Percentiles rank a stretch among this genome's conserved stretches.
These are phyloP conservation scores for Didymosphaeria variabile DNA, from an alignment of 2,329 filamentous ascomycete genomes.

Conservation along the genomic window DNA sequence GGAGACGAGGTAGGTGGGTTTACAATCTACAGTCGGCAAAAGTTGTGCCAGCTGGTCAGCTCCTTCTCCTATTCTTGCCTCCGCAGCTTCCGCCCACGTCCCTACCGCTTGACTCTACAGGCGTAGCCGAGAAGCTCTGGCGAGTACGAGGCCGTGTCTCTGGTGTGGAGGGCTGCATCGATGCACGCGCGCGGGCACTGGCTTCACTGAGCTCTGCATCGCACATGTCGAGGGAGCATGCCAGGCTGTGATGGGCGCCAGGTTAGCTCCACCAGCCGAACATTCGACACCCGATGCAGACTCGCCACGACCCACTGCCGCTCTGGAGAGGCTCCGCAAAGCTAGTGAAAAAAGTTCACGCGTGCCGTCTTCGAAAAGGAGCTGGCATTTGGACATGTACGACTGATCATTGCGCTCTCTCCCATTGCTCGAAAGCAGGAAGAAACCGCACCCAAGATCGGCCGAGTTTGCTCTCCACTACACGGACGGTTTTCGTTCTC, in stretches of 20 bases:
- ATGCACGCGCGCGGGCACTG: no score
- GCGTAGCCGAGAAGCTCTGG: neutral
- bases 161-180: neutral
- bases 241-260: no score
- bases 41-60: neutral
- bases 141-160: neutral
- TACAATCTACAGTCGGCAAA: constrained; percentile 12
- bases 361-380: neutral
- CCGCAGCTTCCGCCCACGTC: neutral
- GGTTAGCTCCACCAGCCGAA: no score
- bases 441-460: constrained; percentile 69
- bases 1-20: neutral
- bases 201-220: no score
- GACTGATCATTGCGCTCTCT: constrained; percentile 68
- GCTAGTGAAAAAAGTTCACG: no score
- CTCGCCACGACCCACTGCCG: no score
- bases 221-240: no score
- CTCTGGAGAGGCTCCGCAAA: no score
- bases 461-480: constrained; percentile 62
- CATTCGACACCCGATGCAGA: no score
- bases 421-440: constrained; percentile 56
- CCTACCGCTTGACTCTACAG: neutral
- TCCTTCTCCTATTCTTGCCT: constrained; percentile 13
- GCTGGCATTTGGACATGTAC: constrained; percentile 53
- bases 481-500: constrained; percentile 67